These are phyloP conservation scores for Calycina herbarum DNA, from an alignment of 2,329 filamentous ascomycete genomes.

Conservation along the genomic window DNA sequence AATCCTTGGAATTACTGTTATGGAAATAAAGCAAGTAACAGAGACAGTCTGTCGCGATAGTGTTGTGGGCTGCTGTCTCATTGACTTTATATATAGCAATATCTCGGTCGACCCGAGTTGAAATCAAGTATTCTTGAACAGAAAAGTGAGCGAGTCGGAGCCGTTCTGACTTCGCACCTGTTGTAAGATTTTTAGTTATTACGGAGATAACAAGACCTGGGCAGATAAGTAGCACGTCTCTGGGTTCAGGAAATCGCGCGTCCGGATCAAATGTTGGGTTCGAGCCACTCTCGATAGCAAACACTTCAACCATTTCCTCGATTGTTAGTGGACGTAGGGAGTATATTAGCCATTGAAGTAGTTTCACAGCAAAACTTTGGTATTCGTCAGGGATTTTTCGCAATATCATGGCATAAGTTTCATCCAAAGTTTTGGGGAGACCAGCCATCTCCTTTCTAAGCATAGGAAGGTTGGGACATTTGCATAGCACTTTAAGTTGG, in stretches of 20 bases:
- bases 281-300: neutral
- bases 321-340: neutral
- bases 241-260: neutral
- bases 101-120: no score
- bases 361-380: constrained; percentile 6
- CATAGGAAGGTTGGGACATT: constrained; percentile 20
- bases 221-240: neutral
- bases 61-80: no score
- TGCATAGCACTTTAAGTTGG: constrained; percentile 33
- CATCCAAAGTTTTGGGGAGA: constrained; percentile 24
- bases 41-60: no score
- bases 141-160: constrained; percentile 6
- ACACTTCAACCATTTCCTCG: neutral
- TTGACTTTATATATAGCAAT: no score
- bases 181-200: no score
- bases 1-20: no score
- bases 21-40: no score
- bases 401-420: constrained; percentile 30
- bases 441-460: constrained; percentile 12
- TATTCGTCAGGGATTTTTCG: constrained; percentile 26
- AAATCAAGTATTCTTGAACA: constrained; percentile 6
- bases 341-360: neutral
- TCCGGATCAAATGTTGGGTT: neutral
- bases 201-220: neutral
- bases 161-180: no score